These are phyloP conservation scores for Fusarium transvaalense DNA, from an alignment of 2,329 filamentous ascomycete species.

Conservation along the genomic window DNA sequence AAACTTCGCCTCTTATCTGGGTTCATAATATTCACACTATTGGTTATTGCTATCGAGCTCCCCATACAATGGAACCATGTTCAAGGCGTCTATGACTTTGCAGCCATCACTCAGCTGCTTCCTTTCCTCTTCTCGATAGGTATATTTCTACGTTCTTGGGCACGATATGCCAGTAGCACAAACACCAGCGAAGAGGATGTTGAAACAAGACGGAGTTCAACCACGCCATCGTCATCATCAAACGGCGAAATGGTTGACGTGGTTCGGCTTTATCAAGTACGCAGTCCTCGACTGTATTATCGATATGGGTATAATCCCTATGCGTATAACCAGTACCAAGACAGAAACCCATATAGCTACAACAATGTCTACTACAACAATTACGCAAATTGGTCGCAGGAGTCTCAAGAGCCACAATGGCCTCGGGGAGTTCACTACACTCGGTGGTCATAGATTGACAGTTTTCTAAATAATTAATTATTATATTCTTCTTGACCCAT, in stretches of 20 bases:
- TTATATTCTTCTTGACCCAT: neutral
- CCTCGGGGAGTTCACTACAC: conserved; percentile 31
- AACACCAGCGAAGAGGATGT: neutral
- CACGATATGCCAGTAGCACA: conserved; percentile 34
- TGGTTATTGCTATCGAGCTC: conserved; percentile 52
- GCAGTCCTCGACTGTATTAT: conserved; percentile 1
- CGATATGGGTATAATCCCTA: neutral
- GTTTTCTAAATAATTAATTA: neutral
- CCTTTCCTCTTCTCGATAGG: conserved; percentile 52
- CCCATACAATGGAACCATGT: conserved; percentile 53
- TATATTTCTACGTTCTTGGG: conserved; percentile 46
- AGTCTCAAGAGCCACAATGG: conserved; percentile 13
- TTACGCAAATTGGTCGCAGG: neutral
- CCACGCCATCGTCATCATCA: neutral
- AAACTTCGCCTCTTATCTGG: conserved; percentile 35
- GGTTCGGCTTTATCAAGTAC: neutral
- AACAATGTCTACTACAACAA: conserved; percentile 3
- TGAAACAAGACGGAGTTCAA: neutral
- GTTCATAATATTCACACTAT: conserved; percentile 47
- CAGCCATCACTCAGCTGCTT: conserved; percentile 49
- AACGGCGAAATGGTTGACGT: neutral
- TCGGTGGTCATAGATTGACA: conserved; percentile 3
- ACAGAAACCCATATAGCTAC: neutral
- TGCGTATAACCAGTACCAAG: conserved; percentile 8
- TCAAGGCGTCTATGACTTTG: conserved; percentile 41